Conservation (phyloP, 1,284 basidiomycete species). For the Moesziomyces sp. region DNA sequence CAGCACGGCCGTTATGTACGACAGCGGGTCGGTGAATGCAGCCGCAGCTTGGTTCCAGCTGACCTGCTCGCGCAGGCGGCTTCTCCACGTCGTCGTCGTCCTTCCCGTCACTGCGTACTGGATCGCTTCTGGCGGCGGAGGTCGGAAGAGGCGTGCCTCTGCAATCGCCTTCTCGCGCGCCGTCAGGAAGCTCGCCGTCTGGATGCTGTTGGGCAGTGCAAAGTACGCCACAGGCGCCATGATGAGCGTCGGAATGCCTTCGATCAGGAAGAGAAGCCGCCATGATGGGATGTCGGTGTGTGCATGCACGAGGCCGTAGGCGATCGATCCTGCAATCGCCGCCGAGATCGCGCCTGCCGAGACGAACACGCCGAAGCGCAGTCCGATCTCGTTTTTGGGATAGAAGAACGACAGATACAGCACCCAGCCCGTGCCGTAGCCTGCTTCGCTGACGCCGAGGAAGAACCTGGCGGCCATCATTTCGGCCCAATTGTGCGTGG, state of each 20-base stretch:
- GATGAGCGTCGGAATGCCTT: constrained; percentile 60
- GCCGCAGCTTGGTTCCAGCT: constrained; percentile 30
- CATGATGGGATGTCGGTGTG: constrained; percentile 45
- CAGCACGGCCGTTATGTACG: constrained; percentile 48
- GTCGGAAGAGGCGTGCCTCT: constrained; percentile 46
- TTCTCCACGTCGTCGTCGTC: background rate
- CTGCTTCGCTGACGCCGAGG: constrained; percentile 57
- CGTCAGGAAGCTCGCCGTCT: constrained; percentile 53
- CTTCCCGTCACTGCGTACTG: background rate
- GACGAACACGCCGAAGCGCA: constrained; percentile 56
- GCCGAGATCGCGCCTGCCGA: constrained; percentile 32
- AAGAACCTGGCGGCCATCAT: constrained; percentile 60
- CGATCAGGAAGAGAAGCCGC: constrained; percentile 61
- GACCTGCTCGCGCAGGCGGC: constrained; percentile 10
- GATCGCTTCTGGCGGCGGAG: constrained; percentile 20
- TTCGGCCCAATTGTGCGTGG: constrained; percentile 48
- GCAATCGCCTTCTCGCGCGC: constrained; percentile 55
- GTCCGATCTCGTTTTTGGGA: constrained; percentile 57
- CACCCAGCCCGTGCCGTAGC: constrained; percentile 58
- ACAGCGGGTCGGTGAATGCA: constrained; percentile 54
- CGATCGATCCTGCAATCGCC: constrained; percentile 57
- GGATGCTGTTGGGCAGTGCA: constrained; percentile 56
- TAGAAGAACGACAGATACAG: constrained; percentile 63
- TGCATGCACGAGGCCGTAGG: constrained; percentile 60
- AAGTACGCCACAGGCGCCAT: constrained; percentile 51